Conservation (phyloP, 805 yeast species). For the Candida nanaspora region DNA sequence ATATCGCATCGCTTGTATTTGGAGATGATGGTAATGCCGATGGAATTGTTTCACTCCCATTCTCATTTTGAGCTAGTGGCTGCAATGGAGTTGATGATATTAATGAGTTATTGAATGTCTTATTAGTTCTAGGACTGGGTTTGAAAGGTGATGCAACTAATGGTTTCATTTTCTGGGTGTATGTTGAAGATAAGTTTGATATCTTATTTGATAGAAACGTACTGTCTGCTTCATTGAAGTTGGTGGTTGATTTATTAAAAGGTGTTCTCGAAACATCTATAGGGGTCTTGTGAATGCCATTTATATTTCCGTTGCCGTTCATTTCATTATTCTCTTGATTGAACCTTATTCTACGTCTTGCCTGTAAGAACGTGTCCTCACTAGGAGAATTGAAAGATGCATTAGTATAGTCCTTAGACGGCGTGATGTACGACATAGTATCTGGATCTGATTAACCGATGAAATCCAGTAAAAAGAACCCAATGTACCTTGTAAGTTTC, state of each 20-base stretch:
- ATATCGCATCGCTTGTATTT: not conserved
- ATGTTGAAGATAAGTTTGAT: conserved; percentile 8
- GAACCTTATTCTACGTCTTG: conserved; percentile 10
- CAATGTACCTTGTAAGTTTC: too few species aligned
- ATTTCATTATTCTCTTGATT: not conserved
- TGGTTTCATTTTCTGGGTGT: conserved; percentile 23
- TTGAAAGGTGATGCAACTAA: conserved; percentile 26
- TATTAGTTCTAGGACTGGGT: conserved; percentile 4
- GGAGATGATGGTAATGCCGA: not conserved
- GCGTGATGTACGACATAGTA: conserved; percentile 15
- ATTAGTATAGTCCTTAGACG: conserved; percentile 6
- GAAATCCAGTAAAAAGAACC: too few species aligned
- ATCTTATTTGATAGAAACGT: not conserved
- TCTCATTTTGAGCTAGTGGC: not conserved
- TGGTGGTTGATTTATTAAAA: too few species aligned
- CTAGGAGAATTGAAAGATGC: conserved; percentile 15
- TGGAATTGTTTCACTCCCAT: too few species aligned
- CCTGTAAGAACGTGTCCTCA: conserved; percentile 21
- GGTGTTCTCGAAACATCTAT: too few species aligned
- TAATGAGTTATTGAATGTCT: not conserved
- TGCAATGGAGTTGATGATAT: not conserved
- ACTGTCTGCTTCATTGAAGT: not conserved
- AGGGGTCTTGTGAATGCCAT: not conserved
- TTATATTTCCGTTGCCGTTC: not conserved
- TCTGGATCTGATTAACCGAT: not conserved